Base-by-base conservation (phyloP, 2,329 filamentous ascomycete species). In the Colletotrichum limetticola region DNA sequence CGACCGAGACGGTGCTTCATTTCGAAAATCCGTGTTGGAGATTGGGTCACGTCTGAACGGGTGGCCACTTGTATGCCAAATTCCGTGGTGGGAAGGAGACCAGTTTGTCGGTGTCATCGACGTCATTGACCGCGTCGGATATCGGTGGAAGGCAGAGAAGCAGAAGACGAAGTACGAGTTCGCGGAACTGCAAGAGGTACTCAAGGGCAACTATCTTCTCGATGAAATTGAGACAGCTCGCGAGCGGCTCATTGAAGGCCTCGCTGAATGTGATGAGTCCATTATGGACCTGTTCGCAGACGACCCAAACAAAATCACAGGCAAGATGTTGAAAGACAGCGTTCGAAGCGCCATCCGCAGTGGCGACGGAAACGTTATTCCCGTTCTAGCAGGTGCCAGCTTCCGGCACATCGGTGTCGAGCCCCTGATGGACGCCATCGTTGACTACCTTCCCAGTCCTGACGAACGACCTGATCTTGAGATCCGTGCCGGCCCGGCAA, bases 401-500 rank as follows among this genome's bases (percentile, higher is more conserved):
- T 95, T 98, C 82, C 91, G 93, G 55, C 98, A 98, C 76, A 94
- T 98, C 74, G 97, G 97, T 8, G 95, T 98, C 4, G 95, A 98
- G 80, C 95, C 95, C 32, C 86, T 99, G 26, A 89, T 98, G 66
- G 95, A 98, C 80, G 94, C 94, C 49, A 91, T 98, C 14, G 91
- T 95, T 9, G 94, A 98, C 78, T 92, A 98, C 58, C 87, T 98
- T 2, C 97, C 97, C 0, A 94, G 91, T 75, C 97, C 97, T 0
- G 84, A 88, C 1, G 95, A 98, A 79, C 88, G 94, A 22, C 93
- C 94, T 9, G 93, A 96, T 78, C 89, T 95, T 0, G 91, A 95
- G 77, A 90, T 98, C 64, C 93, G 90, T 64, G 85, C 95, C 3
- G 92, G 91, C 0, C 81, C 83, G 49, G 84, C 89, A n/a, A 86